Conservation (phyloP, 805 yeast genomes). For the Millerago galiae region DNA sequence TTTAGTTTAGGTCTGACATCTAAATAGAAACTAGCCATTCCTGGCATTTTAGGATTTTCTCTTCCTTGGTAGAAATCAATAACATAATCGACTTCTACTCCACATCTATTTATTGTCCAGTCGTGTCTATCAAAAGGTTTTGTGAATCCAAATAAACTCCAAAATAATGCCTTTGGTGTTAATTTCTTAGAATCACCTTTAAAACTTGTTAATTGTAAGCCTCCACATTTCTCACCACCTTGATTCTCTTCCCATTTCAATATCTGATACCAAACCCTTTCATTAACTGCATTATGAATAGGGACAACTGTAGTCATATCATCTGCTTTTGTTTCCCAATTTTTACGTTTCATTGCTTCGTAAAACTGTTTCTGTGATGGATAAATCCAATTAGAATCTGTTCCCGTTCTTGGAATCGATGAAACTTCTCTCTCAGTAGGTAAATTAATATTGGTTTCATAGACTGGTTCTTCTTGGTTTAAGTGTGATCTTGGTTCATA, state of each 20-base stretch:
- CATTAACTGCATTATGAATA: conserved; percentile 89
- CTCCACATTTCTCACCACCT: conserved; percentile 68
- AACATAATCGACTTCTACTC: conserved; percentile 77
- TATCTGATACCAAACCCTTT: conserved; percentile 84
- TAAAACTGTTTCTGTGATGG: conserved; percentile 94
- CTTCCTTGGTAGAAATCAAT: conserved; percentile 78
- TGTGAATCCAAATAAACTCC: conserved; percentile 57
- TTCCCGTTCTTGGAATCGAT: conserved; percentile 75
- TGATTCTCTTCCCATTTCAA: conserved; percentile 69
- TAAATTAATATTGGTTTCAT: conserved; percentile 34
- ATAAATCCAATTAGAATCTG: conserved; percentile 76
- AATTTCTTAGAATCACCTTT: conserved; percentile 81
- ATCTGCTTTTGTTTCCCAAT: conserved; percentile 72
- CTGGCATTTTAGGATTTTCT: conserved; percentile 38
- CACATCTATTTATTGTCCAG: conserved; percentile 86
- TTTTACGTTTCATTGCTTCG: conserved; percentile 88
- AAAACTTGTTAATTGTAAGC: conserved; percentile 76
- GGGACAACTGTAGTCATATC: conserved; percentile 94
- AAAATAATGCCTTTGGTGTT: conserved; percentile 82
- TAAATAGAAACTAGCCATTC: conserved; percentile 57
- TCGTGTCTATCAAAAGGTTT: conserved; percentile 95
- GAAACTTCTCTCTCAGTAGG: conserved; percentile 74
- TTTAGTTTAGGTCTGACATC: conserved; percentile 93
- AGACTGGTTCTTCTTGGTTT: conserved; percentile 33
- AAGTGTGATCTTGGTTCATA: conserved; percentile 34